A percentile compares a stretch with the other conserved stretches of the same genome.
These are phyloP conservation scores for Talaromyces sp. DNA, from an alignment of 2,329 filamentous ascomycete genomes.

Conservation along the genomic window DNA sequence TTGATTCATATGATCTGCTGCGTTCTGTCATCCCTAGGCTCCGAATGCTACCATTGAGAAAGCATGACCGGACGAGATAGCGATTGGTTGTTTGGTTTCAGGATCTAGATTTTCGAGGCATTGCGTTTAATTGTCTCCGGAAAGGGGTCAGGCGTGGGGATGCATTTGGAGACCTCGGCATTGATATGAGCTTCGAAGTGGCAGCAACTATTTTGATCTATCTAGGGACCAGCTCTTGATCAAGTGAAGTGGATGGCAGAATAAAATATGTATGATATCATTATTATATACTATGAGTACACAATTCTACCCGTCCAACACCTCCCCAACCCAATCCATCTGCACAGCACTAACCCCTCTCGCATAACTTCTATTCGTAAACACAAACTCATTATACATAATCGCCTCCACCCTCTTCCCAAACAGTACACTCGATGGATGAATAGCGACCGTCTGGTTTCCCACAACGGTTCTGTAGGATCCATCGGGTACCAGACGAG, in stretches of 20 bases:
- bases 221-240: neutral
- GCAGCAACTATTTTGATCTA: neutral
- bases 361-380: slow-evolving; percentile 61
- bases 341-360: slow-evolving; percentile 60
- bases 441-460: slow-evolving; percentile 61
- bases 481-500: slow-evolving; percentile 56
- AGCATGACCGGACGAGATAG: too few relatives aligned
- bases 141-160: too few relatives aligned
- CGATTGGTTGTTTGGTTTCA: too few relatives aligned
- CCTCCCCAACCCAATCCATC: slow-evolving; percentile 59
- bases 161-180: neutral
- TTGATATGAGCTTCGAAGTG: neutral
- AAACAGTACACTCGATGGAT: slow-evolving; percentile 59
- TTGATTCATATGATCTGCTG: too few relatives aligned
- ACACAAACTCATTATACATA: slow-evolving; percentile 64
- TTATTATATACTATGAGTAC: neutral
- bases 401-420: slow-evolving; percentile 60
- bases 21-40: too few relatives aligned
- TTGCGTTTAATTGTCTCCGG: too few relatives aligned
- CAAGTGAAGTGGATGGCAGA: neutral
- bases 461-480: slow-evolving; percentile 60
- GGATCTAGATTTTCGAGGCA: too few relatives aligned
- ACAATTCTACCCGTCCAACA: slow-evolving; percentile 25
- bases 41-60: too few relatives aligned
- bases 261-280: neutral